These are phyloP conservation scores for Boeremia exigua DNA, from an alignment of 2,329 filamentous ascomycete species.

Conservation along the genomic window DNA sequence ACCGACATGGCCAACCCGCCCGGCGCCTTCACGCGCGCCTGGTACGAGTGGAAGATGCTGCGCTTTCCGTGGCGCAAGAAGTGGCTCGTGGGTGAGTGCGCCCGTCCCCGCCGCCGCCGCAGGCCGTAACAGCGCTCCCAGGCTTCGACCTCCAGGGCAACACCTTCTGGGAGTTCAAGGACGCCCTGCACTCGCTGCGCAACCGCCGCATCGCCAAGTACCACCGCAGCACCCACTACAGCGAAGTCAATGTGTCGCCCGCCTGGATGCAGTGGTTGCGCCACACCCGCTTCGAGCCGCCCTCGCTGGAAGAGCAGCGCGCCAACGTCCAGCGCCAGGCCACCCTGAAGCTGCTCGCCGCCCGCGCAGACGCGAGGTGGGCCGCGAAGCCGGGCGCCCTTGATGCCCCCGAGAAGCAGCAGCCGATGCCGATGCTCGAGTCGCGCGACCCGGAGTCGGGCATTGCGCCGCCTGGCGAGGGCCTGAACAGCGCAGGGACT, in stretches of 20 bases:
- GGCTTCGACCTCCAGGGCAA: constrained; percentile 68
- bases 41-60: constrained; percentile 68
- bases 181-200: constrained; percentile 60
- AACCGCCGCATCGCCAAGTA: constrained; percentile 66
- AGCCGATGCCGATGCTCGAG: constrained; percentile 54
- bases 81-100: constrained; percentile 62
- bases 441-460: constrained; percentile 52
- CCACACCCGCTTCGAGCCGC: constrained; percentile 63
- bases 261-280: constrained; percentile 75
- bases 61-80: constrained; percentile 67
- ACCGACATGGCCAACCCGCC: constrained; percentile 46
- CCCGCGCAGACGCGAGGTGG: constrained; percentile 67
- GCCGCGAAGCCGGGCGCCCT: constrained; percentile 64
- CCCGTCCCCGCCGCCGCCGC: neutral
- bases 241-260: constrained; percentile 66
- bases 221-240: constrained; percentile 58
- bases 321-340: constrained; percentile 62
- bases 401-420: constrained; percentile 60
- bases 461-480: constrained; percentile 34
- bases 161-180: constrained; percentile 72
- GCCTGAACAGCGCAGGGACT: constrained; percentile 14
- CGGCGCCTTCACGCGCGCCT: constrained; percentile 53
- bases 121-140: neutral
- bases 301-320: constrained; percentile 64
- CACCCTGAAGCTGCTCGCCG: constrained; percentile 65